Base-by-base conservation (phyloP, 441 rosid species). In the Lepidium campestre region DNA sequence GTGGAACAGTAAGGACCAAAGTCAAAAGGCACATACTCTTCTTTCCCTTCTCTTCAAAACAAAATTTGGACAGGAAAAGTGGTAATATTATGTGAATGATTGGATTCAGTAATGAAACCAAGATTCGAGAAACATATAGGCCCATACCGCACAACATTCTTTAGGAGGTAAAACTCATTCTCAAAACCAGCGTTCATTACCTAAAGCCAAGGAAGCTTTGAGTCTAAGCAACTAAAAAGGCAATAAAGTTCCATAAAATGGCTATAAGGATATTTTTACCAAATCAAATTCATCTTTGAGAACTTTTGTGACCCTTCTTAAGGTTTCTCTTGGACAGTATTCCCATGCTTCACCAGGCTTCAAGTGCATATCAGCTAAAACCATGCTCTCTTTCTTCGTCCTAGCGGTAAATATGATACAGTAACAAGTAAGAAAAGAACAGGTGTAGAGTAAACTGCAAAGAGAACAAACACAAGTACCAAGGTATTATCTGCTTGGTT, bases 101-200 rank as follows among this genome's bases (percentile, higher is more conserved):
- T 19, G 11, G 15, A 54, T 7, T 48, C 19, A 57, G 6, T 11
- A 37, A 55, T 29, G n/a, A 23, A 50, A 36, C 31, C 6, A 4
- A 13, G 19, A 66, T 23, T 34, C 10, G 1, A 14, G 57, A 60
- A 59, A 52, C 15, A 14, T 11, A 44, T 2, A 59, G 62, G 29
- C 1, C 11, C 79, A 40, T 72, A 90, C 97, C 90, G 66, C 27
- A 72, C 61, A 36, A 70, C 73, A 62, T 79, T 85, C 84, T 89
- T 91, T 69, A 94, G 83, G 69, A 94, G 86, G 68, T 79, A 79
- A 77, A 94, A 94, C 77, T 94, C 99, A 72, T 79, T 91, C 72
- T 94, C 99, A 70, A 89, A 94, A 70, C 99, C 99, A 23, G 99
- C 96, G 81, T 91, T 86, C 92, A 94, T 77, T 50, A 77, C 89